Percentiles rank a stretch among this genome's conserved stretches.
phyloP scores from a whole-genome alignment of 495 filamentous ascomycete genomes.

The Staphylotrichum longicolle region DNA sequence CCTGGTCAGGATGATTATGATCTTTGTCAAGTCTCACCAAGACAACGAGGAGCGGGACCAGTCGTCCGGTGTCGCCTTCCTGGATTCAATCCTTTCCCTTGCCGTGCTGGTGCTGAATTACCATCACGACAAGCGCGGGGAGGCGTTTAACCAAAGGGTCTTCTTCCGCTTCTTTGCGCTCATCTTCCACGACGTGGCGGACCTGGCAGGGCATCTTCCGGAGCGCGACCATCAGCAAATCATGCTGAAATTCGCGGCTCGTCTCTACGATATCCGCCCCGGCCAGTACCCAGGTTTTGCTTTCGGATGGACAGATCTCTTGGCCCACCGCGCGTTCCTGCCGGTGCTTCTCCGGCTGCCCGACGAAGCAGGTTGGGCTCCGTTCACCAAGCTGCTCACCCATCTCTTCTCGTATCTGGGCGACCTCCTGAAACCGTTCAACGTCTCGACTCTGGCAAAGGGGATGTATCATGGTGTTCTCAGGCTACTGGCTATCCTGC shows the following conservation, averaged over 20 bases:
- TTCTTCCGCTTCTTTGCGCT: constrained; percentile 90
- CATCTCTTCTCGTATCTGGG: constrained; percentile 72
- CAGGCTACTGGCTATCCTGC: constrained; percentile 77
- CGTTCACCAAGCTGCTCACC: constrained; percentile 72
- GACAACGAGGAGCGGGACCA: constrained; percentile 51
- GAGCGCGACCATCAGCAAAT: constrained; percentile 64
- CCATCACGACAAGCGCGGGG: constrained; percentile 77
- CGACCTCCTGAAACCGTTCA: constrained; percentile 71
- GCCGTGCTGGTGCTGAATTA: constrained; percentile 78
- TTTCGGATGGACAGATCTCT: constrained; percentile 77
- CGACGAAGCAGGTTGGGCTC: constrained; percentile 68
- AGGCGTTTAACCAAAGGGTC: constrained; percentile 80
- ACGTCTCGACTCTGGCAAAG: constrained; percentile 67
- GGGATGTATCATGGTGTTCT: constrained; percentile 81
- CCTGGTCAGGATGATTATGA: constrained; percentile 77
- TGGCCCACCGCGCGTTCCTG: constrained; percentile 84
- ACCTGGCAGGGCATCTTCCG: constrained; percentile 35
- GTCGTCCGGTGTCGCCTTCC: constrained; percentile 58
- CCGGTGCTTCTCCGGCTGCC: constrained; percentile 71
- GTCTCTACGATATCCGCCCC: constrained; percentile 74
- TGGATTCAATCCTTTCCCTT: constrained; percentile 72
- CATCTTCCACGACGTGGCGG: constrained; percentile 63
- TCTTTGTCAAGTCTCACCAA: constrained; percentile 64
- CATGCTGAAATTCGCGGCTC: constrained; percentile 67
- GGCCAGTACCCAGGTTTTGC: constrained; percentile 73